Evolutionary conservation across 257 asterid genomes (phyloP).

Genomic region (Galeopsis tetrahit): DNA sequence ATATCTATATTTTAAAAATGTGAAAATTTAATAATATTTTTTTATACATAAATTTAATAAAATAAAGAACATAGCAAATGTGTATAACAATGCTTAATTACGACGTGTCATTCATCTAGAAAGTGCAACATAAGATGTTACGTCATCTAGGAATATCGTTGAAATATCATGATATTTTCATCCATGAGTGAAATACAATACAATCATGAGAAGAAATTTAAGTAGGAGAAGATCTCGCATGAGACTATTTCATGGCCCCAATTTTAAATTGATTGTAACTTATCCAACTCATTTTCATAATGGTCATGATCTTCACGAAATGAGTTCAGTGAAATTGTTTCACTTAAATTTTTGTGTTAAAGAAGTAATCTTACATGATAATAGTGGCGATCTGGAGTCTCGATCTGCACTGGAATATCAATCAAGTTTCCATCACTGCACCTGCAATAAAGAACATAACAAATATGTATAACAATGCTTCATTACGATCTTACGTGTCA

Average conservation of each 20-base stretch:
- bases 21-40: too few species aligned
- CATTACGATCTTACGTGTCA: not conserved
- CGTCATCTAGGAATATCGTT: not conserved
- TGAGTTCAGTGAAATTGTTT: not conserved
- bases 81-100: not conserved
- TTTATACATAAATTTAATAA: too few species aligned
- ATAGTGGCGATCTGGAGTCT: constrained; percentile 80
- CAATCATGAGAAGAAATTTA: not conserved
- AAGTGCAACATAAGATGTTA: not conserved
- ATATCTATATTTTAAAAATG: too few species aligned
- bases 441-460: constrained; percentile 41
- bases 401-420: constrained; percentile 84
- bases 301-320: not conserved
- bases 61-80: constrained; percentile 21
- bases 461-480: constrained; percentile 8
- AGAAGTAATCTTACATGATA: constrained; percentile 56
- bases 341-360: not conserved
- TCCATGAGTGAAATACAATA: not conserved
- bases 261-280: too few species aligned
- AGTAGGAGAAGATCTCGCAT: not conserved
- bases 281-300: not conserved
- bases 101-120: not conserved
- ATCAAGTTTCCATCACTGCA: constrained; percentile 72
- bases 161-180: too few species aligned
- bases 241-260: too few species aligned